Conservation (phyloP, 2,329 filamentous ascomycete genomes). For the Annulohypoxylon truncatum region DNA sequence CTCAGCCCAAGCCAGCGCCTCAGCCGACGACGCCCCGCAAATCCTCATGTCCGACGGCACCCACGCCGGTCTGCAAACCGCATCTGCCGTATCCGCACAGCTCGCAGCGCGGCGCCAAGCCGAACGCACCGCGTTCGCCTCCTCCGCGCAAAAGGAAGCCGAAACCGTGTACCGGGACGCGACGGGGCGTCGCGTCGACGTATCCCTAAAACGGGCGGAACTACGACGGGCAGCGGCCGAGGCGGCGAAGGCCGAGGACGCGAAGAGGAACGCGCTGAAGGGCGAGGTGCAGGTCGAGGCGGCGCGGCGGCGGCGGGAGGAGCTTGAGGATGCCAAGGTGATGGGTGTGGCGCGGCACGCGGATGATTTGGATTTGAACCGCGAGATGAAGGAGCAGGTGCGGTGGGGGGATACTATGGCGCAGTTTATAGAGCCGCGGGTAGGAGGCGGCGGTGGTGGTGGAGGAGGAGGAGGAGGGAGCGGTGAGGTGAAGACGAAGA, state of each 20-base stretch:
- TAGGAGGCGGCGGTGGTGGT: slow-evolving; percentile 28
- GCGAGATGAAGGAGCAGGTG: slow-evolving; percentile 78
- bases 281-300: slow-evolving; percentile 86
- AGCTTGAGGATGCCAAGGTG: slow-evolving; percentile 82
- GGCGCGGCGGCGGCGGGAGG: slow-evolving; percentile 71
- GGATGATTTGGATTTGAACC: slow-evolving; percentile 90
- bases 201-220: slow-evolving; percentile 90
- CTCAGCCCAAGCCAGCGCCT: slow-evolving; percentile 58
- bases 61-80: slow-evolving; percentile 86
- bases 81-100: slow-evolving; percentile 78
- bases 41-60: slow-evolving; percentile 89
- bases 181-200: slow-evolving; percentile 91
- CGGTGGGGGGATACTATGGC: slow-evolving; percentile 97
- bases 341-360: slow-evolving; percentile 82
- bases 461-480: slow-evolving; percentile 50
- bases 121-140: slow-evolving; percentile 26
- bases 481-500: slow-evolving; percentile 48
- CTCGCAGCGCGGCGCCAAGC: slow-evolving; percentile 70
- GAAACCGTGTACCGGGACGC: slow-evolving; percentile 97
- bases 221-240: slow-evolving; percentile 73
- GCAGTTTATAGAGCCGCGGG: slow-evolving; percentile 73
- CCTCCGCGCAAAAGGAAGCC: slow-evolving; percentile 63
- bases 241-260: slow-evolving; percentile 78
- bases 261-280: slow-evolving; percentile 76
- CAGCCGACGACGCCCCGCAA: slow-evolving; percentile 55